phyloP scores from a whole-genome alignment of 1,139 yeast species.

The Chernovozyma aurita region DNA sequence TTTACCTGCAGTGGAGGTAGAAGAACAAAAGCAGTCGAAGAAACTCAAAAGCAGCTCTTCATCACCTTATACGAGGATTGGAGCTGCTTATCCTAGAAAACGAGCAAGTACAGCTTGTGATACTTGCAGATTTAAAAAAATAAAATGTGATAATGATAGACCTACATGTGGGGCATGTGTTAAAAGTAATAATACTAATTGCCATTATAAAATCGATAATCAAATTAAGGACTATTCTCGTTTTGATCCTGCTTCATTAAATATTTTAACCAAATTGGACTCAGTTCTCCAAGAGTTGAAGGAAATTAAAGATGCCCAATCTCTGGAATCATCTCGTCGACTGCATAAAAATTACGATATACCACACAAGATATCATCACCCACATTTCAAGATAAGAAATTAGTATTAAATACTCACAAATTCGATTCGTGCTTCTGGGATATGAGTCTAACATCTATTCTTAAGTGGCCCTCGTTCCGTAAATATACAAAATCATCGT shows the following conservation, averaged over 20 bases:
- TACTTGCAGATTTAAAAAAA: constrained; percentile 42
- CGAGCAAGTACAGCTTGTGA: constrained; percentile 47
- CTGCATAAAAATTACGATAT: background rate
- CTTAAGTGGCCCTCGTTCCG: constrained; percentile 11
- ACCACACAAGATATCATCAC: background rate
- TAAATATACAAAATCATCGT: constrained; percentile 17
- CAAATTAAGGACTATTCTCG: constrained; percentile 20
- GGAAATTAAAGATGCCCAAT: constrained; percentile 14
- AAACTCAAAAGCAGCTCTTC: no score
- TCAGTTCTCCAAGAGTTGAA: constrained; percentile 24
- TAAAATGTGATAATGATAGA: constrained; percentile 48
- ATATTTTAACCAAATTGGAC: constrained; percentile 28
- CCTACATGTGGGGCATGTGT: constrained; percentile 50
- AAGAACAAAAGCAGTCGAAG: no score
- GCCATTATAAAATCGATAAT: constrained; percentile 32
- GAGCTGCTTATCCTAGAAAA: constrained; percentile 23
- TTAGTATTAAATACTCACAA: background rate
- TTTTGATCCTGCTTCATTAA: constrained; percentile 24
- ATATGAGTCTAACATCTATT: constrained; percentile 21
- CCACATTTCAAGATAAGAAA: no score
- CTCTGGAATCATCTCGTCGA: no score
- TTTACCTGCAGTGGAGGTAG: no score
- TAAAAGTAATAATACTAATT: constrained; percentile 26
- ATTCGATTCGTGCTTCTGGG: constrained; percentile 31
- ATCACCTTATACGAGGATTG: constrained; percentile 9